phyloP scores from a whole-genome alignment of 148 eudicot genomes.

The Rhododendron ferrugineum region DNA sequence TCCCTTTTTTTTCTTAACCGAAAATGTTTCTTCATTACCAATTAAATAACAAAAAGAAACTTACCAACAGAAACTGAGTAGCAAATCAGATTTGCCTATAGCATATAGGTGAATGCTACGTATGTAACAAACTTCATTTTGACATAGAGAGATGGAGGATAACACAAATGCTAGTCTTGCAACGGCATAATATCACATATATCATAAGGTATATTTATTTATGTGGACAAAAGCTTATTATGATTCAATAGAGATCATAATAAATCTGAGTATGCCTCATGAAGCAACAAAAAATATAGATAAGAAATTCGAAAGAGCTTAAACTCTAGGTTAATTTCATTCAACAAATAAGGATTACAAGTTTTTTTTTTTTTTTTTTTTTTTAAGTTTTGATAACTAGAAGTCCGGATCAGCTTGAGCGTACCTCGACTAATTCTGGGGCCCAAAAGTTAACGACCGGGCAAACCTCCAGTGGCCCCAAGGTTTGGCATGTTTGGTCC shows the following conservation, averaged over 20 bases:
- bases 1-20: not conserved
- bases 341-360: not conserved
- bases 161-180: not conserved
- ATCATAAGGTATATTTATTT: not conserved
- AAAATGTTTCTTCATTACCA: not conserved
- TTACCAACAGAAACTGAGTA: not conserved
- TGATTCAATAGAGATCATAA: not conserved
- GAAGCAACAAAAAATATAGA: not conserved
- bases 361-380: too few relatives aligned
- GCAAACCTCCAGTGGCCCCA: not conserved
- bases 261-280: not conserved
- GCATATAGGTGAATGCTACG: not conserved
- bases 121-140: not conserved
- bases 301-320: not conserved
- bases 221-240: not conserved
- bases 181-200: not conserved
- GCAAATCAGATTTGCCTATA: not conserved
- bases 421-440: not conserved
- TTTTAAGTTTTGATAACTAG: not conserved
- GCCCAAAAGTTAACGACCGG: not conserved
- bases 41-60: not conserved
- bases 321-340: not conserved
- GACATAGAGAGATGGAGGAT: not conserved
- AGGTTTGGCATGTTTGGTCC: not conserved
- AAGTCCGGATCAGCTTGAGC: not conserved